phyloP scores from a whole-genome alignment of 2,329 filamentous ascomycete species.

The Apiospora rasikravindrae region DNA sequence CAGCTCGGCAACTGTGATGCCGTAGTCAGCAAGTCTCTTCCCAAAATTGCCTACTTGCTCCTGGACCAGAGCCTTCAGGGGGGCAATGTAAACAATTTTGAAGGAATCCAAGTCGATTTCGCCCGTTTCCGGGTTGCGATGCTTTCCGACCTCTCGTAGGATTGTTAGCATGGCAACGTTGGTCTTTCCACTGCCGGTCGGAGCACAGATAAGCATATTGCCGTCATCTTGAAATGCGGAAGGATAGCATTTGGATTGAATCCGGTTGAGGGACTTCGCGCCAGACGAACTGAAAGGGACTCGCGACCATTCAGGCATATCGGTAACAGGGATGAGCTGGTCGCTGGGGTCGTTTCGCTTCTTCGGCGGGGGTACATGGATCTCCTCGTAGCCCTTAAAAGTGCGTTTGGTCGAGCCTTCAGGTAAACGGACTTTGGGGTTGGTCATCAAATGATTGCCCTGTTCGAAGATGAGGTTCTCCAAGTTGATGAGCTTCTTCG shows the following conservation, averaged over 20 bases:
- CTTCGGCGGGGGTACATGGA: constrained; percentile 94
- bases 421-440: constrained; percentile 89
- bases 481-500: constrained; percentile 86
- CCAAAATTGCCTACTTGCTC: constrained; percentile 99
- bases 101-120: constrained; percentile 95
- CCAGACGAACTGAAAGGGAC: constrained; percentile 74
- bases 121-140: constrained; percentile 86
- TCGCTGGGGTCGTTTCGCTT: constrained; percentile 82
- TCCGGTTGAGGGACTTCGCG: constrained; percentile 87
- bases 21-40: constrained; percentile 86
- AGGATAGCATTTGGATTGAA: constrained; percentile 92
- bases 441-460: constrained; percentile 99
- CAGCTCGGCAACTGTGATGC: constrained; percentile 91
- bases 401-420: constrained; percentile 94
- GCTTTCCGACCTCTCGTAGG: constrained; percentile 93
- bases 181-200: constrained; percentile 96
- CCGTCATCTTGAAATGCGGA: constrained; percentile 92
- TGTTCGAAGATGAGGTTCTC: constrained; percentile 98
- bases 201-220: constrained; percentile 97
- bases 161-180: constrained; percentile 99
- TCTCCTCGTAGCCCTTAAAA: constrained; percentile 98
- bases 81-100: constrained; percentile 98
- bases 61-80: constrained; percentile 92
- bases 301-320: constrained; percentile 92
- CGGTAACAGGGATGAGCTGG: constrained; percentile 79